phyloP scores from a whole-genome alignment of 805 yeast genomes.

The Lachancea nothofagi region DNA sequence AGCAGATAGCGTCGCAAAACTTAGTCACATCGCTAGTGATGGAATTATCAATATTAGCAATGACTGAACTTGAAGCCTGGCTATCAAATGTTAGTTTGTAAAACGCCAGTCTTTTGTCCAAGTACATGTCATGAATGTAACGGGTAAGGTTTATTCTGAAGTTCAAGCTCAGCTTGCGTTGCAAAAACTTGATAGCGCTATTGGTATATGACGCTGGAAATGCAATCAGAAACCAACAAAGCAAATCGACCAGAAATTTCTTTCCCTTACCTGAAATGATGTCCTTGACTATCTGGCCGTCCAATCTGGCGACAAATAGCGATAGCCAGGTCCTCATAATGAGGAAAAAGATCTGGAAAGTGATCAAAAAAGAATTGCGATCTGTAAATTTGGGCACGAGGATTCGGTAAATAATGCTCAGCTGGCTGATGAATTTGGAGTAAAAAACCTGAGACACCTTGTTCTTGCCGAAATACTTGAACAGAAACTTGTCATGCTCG shows the following conservation, averaged over 20 bases:
- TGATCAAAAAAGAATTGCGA: slow-evolving; percentile 58
- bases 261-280: slow-evolving; percentile 75
- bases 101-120: slow-evolving; percentile 74
- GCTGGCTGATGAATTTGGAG: slow-evolving; percentile 65
- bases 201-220: slow-evolving; percentile 91
- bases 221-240: slow-evolving; percentile 84
- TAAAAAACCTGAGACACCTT: slow-evolving; percentile 36
- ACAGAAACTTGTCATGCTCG: slow-evolving; percentile 32
- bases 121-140: slow-evolving; percentile 83
- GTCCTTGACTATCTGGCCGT: slow-evolving; percentile 88
- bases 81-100: slow-evolving; percentile 69
- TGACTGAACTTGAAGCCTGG: slow-evolving; percentile 35
- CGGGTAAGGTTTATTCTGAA: slow-evolving; percentile 80
- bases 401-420: slow-evolving; percentile 71
- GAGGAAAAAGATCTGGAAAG: slow-evolving; percentile 68
- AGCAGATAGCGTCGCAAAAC: slow-evolving; percentile 75
- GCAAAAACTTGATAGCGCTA: slow-evolving; percentile 78
- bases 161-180: slow-evolving; percentile 69
- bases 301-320: slow-evolving; percentile 77
- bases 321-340: slow-evolving; percentile 83
- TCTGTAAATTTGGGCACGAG: slow-evolving; percentile 71
- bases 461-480: slow-evolving; percentile 23
- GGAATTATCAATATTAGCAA: slow-evolving; percentile 70
- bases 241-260: slow-evolving; percentile 69
- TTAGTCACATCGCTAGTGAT: slow-evolving; percentile 79